phyloP scores from a whole-genome alignment of 176 grass and related monocot genomes.

The Urochloa ruziziensis region DNA sequence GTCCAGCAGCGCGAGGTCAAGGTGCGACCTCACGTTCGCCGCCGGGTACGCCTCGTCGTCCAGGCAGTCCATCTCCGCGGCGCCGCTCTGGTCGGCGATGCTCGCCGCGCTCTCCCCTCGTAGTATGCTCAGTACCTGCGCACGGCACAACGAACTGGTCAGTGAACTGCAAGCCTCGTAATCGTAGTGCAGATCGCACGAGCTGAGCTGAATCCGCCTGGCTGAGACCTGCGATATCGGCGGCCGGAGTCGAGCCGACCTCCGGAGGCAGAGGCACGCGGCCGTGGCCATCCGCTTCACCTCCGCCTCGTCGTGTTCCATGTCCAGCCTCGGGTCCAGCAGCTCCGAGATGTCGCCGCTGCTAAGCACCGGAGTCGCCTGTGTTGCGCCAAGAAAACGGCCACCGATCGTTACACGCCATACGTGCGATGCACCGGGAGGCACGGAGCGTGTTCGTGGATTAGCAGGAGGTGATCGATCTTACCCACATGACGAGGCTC shows the following conservation, averaged over 20 bases:
- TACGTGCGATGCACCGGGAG: background rate
- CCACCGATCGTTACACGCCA: background rate
- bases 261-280: constrained; percentile 75
- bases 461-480: background rate
- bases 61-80: constrained; percentile 42
- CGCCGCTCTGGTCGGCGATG: constrained; percentile 11
- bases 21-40: constrained; percentile 65
- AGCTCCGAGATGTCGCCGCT: constrained; percentile 63
- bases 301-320: constrained; percentile 54
- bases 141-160: background rate
- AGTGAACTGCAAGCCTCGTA: background rate
- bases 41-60: constrained; percentile 84
- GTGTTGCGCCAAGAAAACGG: constrained; percentile 16
- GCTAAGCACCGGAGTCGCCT: constrained; percentile 74
- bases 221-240: constrained; percentile 60
- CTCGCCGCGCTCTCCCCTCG: constrained; percentile 41
- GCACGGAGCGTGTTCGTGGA: background rate
- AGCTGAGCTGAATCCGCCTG: background rate
- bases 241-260: constrained; percentile 72
- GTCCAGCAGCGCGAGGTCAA: constrained; percentile 70
- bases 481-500: constrained; percentile 98
- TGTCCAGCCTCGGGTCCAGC: constrained; percentile 63
- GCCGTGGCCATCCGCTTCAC: constrained; percentile 60
- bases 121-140: constrained; percentile 63
- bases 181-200: background rate